Evolutionary conservation across 345 rosid genomes (phyloP).

Genomic region (Cardamine chenopodiifolia): DNA sequence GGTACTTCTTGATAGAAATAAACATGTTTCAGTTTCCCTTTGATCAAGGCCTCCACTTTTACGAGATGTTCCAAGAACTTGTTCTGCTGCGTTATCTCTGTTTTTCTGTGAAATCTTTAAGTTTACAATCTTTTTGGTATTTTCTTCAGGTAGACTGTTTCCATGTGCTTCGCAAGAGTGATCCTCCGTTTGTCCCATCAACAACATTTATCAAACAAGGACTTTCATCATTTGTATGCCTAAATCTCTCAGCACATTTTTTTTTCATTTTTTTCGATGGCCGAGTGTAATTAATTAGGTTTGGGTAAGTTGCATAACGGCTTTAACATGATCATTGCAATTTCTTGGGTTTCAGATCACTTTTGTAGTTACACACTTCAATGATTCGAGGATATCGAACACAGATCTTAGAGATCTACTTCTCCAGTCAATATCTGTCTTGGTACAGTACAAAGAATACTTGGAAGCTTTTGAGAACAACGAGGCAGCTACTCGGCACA

Average conservation of each 20-base stretch:
- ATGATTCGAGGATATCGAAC: slow-evolving; percentile 83
- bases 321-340: slow-evolving; percentile 2
- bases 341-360: slow-evolving; percentile 66
- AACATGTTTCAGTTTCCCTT: neutral
- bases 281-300: slow-evolving; percentile 3
- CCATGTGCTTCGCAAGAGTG: slow-evolving; percentile 95
- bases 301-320: neutral
- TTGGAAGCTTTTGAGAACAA: slow-evolving; percentile 84
- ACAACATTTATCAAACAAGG: slow-evolving; percentile 88
- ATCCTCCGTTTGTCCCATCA: slow-evolving; percentile 86
- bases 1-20: neutral
- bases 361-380: slow-evolving; percentile 86
- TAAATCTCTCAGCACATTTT: neutral
- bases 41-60: slow-evolving; percentile 1
- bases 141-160: slow-evolving; percentile 88
- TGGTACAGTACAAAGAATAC: slow-evolving; percentile 89
- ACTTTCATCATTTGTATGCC: slow-evolving; percentile 87
- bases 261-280: neutral
- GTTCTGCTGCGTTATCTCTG: neutral
- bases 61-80: slow-evolving; percentile 5
- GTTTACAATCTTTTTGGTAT: slow-evolving; percentile 16
- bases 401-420: slow-evolving; percentile 91
- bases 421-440: slow-evolving; percentile 90
- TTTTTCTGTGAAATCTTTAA: neutral
- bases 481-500: slow-evolving; percentile 70